Percentiles rank a stretch among this genome's conserved stretches.
These are phyloP conservation scores for Castanea mollissima DNA, from an alignment of 306 rosid genomes.

Conservation along the genomic window DNA sequence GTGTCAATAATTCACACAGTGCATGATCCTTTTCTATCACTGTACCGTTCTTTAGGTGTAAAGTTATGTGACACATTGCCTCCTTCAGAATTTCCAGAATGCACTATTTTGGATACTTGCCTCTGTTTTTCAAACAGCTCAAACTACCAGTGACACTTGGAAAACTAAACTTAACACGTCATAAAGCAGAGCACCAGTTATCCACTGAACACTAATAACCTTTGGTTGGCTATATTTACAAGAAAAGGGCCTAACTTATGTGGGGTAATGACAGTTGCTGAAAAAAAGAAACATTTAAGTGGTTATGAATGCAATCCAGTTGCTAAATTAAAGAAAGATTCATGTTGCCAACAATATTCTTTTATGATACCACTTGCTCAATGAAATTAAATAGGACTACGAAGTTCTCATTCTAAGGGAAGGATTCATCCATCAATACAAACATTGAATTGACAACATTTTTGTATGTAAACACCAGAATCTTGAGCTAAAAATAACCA, in stretches of 20 bases:
- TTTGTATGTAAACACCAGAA: slow-evolving; percentile 7
- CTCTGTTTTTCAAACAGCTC: slow-evolving; percentile 24
- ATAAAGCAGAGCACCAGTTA: slow-evolving; percentile 29
- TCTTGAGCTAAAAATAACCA: slow-evolving; percentile 7
- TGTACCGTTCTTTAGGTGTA: slow-evolving; percentile 15
- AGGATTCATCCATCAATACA: not conserved
- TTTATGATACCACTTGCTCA: not conserved
- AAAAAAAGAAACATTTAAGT: not conserved
- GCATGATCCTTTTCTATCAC: slow-evolving; percentile 11
- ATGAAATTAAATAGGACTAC: not conserved
- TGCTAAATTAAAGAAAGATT: slow-evolving; percentile 6
- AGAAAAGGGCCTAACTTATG: slow-evolving; percentile 13
- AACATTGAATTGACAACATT: not conserved
- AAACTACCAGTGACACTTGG: slow-evolving; percentile 13
- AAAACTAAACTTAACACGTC: slow-evolving; percentile 11
- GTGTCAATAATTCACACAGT: slow-evolving; percentile 25
- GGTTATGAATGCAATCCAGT: slow-evolving; percentile 3
- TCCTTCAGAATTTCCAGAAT: slow-evolving; percentile 36
- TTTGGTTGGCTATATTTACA: slow-evolving; percentile 18
- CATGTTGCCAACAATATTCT: slow-evolving; percentile 1
- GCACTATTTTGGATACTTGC: slow-evolving; percentile 30
- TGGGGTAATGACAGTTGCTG: slow-evolving; percentile 13
- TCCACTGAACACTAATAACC: slow-evolving; percentile 26
- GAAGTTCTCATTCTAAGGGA: not conserved
- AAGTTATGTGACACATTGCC: slow-evolving; percentile 22